Conservation (phyloP, 768 basidiomycete genomes). For the Cytidiella melzeri region DNA sequence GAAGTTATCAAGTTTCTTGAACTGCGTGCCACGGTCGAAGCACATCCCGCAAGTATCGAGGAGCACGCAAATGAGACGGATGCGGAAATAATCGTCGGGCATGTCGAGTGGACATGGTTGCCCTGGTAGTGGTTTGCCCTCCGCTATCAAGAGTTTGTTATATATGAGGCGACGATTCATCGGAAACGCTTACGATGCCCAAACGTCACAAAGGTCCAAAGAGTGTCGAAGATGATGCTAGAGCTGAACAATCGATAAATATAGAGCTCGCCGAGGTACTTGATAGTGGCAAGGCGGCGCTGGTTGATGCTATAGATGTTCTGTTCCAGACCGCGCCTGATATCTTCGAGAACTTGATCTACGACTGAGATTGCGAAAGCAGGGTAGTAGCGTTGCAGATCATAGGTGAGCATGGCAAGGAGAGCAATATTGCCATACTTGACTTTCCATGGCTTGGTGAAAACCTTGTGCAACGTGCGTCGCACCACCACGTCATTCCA, state of each 20-base stretch:
- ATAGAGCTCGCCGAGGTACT: conserved; percentile 95
- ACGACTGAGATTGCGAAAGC: conserved; percentile 84
- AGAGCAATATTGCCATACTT: conserved; percentile 86
- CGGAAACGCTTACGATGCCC: conserved; percentile 74
- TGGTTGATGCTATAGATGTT: conserved; percentile 96
- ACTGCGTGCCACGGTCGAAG: conserved; percentile 90
- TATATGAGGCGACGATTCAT: not conserved
- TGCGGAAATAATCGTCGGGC: conserved; percentile 94
- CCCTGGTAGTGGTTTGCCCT: conserved; percentile 81
- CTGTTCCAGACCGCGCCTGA: conserved; percentile 85
- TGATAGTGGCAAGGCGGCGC: conserved; percentile 83
- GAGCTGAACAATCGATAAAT: conserved; percentile 92
- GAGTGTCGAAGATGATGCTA: conserved; percentile 82
- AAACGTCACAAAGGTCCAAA: conserved; percentile 94
- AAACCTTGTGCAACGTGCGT: conserved; percentile 73
- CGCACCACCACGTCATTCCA: conserved; percentile 77
- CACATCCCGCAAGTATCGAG: conserved; percentile 97
- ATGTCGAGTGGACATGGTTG: conserved; percentile 75
- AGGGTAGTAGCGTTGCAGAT: conserved; percentile 89
- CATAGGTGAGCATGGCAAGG: conserved; percentile 91
- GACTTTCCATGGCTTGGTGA: conserved; percentile 98
- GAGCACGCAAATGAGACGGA: conserved; percentile 86
- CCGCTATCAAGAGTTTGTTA: conserved; percentile 47
- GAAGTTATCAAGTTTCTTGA: conserved; percentile 90
- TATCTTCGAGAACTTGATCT: conserved; percentile 92